phyloP scores from a whole-genome alignment of 176 grass and related monocot genomes.

The Luzula sylvatica region DNA sequence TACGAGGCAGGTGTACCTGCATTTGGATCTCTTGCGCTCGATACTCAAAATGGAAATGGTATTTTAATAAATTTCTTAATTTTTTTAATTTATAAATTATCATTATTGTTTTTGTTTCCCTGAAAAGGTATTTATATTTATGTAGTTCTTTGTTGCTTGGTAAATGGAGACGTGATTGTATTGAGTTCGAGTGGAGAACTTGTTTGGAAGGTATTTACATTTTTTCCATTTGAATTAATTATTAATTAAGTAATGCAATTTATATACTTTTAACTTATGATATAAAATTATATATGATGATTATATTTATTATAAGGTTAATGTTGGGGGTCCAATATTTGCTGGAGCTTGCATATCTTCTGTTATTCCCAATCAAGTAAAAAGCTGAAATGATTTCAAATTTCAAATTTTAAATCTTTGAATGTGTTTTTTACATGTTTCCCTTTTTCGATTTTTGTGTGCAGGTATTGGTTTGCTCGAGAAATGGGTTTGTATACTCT shows the following conservation, averaged over 20 bases:
- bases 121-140: constrained; percentile 13
- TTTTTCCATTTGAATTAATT: not conserved
- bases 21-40: constrained; percentile 63
- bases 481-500: constrained; percentile 67
- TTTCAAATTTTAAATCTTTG: not conserved
- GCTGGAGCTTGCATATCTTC: constrained; percentile 66
- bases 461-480: constrained; percentile 60
- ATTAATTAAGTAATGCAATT: not conserved
- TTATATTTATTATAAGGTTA: constrained; percentile 34
- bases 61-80: not conserved
- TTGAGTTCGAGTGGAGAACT: constrained; percentile 47
- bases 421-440: not conserved
- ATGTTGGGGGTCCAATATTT: constrained; percentile 84
- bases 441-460: too few species aligned
- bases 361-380: constrained; percentile 55
- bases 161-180: constrained; percentile 60
- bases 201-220: constrained; percentile 63
- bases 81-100: too few species aligned
- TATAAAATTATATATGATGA: constrained; percentile 10
- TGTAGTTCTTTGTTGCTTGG: constrained; percentile 90
- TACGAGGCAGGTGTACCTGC: constrained; percentile 54
- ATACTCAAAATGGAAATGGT: constrained; percentile 60
- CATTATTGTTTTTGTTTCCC: not conserved
- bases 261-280: not conserved
- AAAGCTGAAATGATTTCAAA: not conserved